A percentile compares a stretch with the other conserved stretches of the same genome.
Conservation (phyloP, 2,329 filamentous ascomycete species). For the Nemania bipapillata region DNA sequence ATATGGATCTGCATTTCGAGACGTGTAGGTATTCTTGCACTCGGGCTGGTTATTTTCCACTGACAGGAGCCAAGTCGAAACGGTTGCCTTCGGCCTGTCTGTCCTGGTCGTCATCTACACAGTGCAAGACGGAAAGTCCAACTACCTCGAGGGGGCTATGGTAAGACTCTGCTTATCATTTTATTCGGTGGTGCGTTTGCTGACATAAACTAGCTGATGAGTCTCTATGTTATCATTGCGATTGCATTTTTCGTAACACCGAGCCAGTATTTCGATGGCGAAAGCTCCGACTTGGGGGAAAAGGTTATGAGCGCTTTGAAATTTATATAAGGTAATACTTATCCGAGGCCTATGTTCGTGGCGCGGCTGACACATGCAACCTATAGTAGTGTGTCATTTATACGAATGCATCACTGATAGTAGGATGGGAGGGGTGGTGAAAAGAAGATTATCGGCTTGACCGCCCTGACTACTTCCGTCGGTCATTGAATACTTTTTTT, state of each 20-base stretch:
- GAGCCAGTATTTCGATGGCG: constrained; percentile 59
- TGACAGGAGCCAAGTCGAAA: constrained; percentile 66
- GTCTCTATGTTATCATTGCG: constrained; percentile 69
- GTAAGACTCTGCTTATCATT: constrained; percentile 51
- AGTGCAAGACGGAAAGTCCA: constrained; percentile 83
- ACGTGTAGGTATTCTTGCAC: constrained; percentile 59
- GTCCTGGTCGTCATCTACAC: constrained; percentile 80
- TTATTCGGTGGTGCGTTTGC: constrained; percentile 4
- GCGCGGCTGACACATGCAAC: background rate
- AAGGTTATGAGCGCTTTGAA: constrained; percentile 12
- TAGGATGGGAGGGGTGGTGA: background rate
- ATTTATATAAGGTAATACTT: constrained; percentile 11
- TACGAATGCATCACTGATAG: background rate
- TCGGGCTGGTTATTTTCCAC: background rate
- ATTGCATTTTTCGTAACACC: constrained; percentile 69
- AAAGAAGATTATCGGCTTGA: background rate
- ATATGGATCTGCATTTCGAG: constrained; percentile 84
- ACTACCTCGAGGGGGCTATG: constrained; percentile 85
- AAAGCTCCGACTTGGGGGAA: constrained; percentile 22
- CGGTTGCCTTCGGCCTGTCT: constrained; percentile 79
- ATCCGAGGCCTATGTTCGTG: background rate
- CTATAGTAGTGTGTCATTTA: background rate
- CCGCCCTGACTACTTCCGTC: background rate
- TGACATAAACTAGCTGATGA: constrained; percentile 54
- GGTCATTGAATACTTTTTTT: constrained; percentile 24